Evolutionary conservation across 1,284 basidiomycete genomes (phyloP), one percentile per base, ranked within the genome.

Genomic region (Coniophora puteana): DNA sequence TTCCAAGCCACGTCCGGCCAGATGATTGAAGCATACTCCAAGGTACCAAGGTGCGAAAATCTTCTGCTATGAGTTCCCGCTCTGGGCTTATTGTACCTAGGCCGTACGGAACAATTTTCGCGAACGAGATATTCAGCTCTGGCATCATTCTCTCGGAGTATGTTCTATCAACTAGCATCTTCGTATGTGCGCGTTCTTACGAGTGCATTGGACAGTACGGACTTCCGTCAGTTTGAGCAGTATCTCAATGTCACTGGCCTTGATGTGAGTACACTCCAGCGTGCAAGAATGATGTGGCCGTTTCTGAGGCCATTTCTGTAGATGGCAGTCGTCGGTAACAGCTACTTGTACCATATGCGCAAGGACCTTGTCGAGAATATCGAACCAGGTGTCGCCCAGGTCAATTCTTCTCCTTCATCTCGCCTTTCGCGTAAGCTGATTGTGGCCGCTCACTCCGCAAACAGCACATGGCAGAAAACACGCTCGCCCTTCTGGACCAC

Each of bases 1-100:
- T 99, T 99, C 73, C 95, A 99, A 68, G 95, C 95, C 0, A 97
- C 92, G 0, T 93, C 89, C 11, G 79, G 88, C 48, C 82, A 93
- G 58, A 96, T 99, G 92, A 89, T 98, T 14, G 74, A 88, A 45
- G 93, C 92, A 0, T 97, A 95, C 57, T 78, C 85, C 1, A 76
- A 84, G 51, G 89, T 91, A 0, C 93, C 93, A 4, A 70, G 83
- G 82, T 80, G 46, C 25, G 54, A 28, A 21, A 1, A n/a, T 4
- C 4, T 5, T 17, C 13, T 24, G 12, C 16, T 23, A n/a, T 10
- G n/a, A 25, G 36, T 13, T n/a, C 10, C 4, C 26, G 11, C 11
- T 4, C 4, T 21, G 8, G 23, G 12, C 11, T 41, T 32, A 36
- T 20, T 24, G 27, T 37, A 3, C 13, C 37, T 43, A 85, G 87